Conservation (phyloP, 2,329 filamentous ascomycete genomes). For the Sporothrix luriei region DNA sequence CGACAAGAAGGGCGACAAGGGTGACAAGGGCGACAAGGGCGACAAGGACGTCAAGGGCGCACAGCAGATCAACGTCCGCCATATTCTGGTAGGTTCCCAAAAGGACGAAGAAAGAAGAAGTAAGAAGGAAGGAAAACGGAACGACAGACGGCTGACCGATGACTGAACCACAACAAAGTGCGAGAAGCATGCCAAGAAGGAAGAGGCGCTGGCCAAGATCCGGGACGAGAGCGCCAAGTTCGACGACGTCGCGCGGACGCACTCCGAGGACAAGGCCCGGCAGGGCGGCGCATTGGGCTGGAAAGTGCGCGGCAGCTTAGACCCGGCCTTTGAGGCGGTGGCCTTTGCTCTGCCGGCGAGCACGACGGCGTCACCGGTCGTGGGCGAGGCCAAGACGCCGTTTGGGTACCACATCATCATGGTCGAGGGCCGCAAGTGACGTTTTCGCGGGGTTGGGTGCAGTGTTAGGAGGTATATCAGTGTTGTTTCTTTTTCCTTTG, state of each 20-base stretch:
- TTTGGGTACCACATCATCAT: slow-evolving; percentile 82
- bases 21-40: slow-evolving; percentile 29
- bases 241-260: slow-evolving; percentile 71
- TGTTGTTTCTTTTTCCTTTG: neutral
- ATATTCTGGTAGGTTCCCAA: slow-evolving; percentile 62
- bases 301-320: slow-evolving; percentile 68
- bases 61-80: slow-evolving; percentile 66
- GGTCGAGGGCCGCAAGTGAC: slow-evolving; percentile 63
- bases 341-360: slow-evolving; percentile 70
- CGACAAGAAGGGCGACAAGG: no score
- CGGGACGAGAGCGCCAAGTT: slow-evolving; percentile 66
- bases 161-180: slow-evolving; percentile 54
- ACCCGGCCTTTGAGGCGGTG: slow-evolving; percentile 70
- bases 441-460: neutral
- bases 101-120: no score
- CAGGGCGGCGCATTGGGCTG: slow-evolving; percentile 71
- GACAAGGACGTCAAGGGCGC: slow-evolving; percentile 37
- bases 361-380: slow-evolving; percentile 64
- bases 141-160: slow-evolving; percentile 38
- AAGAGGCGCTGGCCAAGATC: slow-evolving; percentile 71
- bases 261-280: slow-evolving; percentile 75
- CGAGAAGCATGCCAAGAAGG: slow-evolving; percentile 76
- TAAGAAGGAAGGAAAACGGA: no score
- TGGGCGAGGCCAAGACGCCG: slow-evolving; percentile 70
- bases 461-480: neutral